Evolutionary conservation across 2,329 filamentous ascomycete species (phyloP), one percentile per base, ranked within the genome.

Genomic region (Calonectria ilicicola): DNA sequence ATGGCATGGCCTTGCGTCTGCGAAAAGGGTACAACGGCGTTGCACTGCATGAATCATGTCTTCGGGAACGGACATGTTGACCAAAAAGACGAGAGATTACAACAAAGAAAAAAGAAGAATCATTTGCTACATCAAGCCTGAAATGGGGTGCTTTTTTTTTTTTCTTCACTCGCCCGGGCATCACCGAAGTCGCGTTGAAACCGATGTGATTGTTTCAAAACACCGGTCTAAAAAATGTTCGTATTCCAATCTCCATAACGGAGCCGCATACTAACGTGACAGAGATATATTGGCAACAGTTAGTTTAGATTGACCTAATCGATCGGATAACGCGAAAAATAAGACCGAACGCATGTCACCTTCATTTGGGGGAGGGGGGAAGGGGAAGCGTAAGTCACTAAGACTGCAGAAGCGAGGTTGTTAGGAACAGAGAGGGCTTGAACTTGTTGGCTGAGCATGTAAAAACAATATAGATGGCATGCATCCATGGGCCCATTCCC

Each of bases 11-110:
- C 51, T 67, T 42, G 63, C 42, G 58, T 46, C 58, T 65, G 29
- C 65, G 32, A 68, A 67, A 65, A 72, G 53, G 64, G 58, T 38
- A 64, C 63, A 56, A 58, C 53, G 69, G 69, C 69, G 70, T 70
- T 68, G 69, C 56, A 44, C 66, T 70, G 73, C 67, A 75, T 58
- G 73, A 74, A 47, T 73, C 70, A 67, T 71, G 69, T 65, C 65
- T 65, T 46, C 40, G 42, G 32, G 46, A 49, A 47, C 21, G 49
- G 58, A 65, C 65, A 65, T 65, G 49, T 42, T 26, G 32, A 53
- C 58, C 35, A 65, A 49, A 67, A 29, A 49, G 68, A 65, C 14
- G 65, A 53, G 47, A 49, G 64, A 56, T 53, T 60, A 66, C 47
- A 60, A 64, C 32, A 51, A 63, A 58, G 32, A 62, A 42, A 42